These are phyloP conservation scores for Talaromyces sp. DNA, from an alignment of 2,329 filamentous ascomycete genomes.

Conservation along the genomic window DNA sequence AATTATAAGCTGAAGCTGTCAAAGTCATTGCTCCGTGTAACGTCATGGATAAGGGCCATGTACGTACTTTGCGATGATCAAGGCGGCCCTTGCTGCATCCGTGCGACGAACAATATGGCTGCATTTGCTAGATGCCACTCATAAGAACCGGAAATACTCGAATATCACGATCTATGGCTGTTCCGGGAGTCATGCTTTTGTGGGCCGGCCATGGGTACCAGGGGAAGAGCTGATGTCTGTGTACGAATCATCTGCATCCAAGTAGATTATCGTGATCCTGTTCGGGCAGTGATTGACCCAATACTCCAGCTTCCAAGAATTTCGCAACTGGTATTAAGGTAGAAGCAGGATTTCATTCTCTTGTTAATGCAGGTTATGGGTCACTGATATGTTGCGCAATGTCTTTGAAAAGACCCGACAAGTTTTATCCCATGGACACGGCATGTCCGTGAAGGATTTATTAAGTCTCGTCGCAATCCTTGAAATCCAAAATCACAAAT, in stretches of 20 bases:
- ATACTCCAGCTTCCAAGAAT: not conserved
- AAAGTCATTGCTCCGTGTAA: not conserved
- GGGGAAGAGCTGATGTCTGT: not conserved
- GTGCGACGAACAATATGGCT: not conserved
- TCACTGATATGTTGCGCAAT: not conserved
- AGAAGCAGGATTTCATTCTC: not conserved
- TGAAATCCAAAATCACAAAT: not conserved
- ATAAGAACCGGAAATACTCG: not conserved
- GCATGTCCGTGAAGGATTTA: not conserved
- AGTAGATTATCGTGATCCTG: not conserved
- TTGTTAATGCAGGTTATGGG: not conserved
- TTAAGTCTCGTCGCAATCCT: not conserved
- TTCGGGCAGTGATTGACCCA: not conserved
- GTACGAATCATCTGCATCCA: not conserved
- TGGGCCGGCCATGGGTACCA: not conserved
- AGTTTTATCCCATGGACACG: not conserved
- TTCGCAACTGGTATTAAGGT: not conserved
- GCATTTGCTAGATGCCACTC: not conserved
- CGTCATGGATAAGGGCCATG: slow-evolving; percentile 4
- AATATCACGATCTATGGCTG: not conserved
- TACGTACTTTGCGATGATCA: not conserved
- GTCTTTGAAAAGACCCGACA: not conserved
- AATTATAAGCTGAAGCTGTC: not conserved
- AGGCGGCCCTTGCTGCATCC: not conserved
- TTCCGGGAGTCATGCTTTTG: not conserved